Percentiles rank a stretch among this genome's conserved stretches.
phyloP scores from a whole-genome alignment of 106 monocot species.

The Gastrodia elata region DNA sequence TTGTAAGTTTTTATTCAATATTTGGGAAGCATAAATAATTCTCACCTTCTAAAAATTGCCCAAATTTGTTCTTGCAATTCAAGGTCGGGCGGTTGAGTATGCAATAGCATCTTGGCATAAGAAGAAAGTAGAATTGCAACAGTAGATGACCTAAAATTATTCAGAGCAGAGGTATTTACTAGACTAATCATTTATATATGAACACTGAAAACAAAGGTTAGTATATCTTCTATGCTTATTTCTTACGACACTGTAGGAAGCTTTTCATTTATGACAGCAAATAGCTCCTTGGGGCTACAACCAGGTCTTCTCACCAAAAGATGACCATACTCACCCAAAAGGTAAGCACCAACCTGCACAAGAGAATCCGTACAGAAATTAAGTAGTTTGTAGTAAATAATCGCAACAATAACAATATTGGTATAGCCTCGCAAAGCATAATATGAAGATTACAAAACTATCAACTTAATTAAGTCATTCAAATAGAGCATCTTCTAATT shows the following conservation, averaged over 20 bases:
- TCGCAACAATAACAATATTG: neutral
- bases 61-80: conserved; percentile 88
- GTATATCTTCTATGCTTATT: neutral
- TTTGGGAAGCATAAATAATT: neutral
- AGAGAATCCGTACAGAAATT: neutral
- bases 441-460: neutral
- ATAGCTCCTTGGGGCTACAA: conserved; percentile 88
- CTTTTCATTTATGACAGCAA: conserved; percentile 81
- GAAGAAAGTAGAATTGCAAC: conserved; percentile 96
- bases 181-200: neutral
- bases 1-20: neutral
- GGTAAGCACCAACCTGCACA: conserved; percentile 91
- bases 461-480: neutral
- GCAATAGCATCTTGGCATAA: conserved; percentile 98
- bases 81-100: conserved; percentile 79
- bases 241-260: conserved; percentile 94
- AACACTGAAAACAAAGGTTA: neutral
- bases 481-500: neutral
- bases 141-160: conserved; percentile 53
- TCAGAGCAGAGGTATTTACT: neutral
- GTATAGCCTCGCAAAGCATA: neutral
- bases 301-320: conserved; percentile 92
- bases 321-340: conserved; percentile 96
- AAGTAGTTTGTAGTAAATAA: neutral
- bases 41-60: conserved; percentile 88